These are phyloP conservation scores for Ascochyta koolunga DNA, from an alignment of 2,329 filamentous ascomycete genomes.

Conservation along the genomic window DNA sequence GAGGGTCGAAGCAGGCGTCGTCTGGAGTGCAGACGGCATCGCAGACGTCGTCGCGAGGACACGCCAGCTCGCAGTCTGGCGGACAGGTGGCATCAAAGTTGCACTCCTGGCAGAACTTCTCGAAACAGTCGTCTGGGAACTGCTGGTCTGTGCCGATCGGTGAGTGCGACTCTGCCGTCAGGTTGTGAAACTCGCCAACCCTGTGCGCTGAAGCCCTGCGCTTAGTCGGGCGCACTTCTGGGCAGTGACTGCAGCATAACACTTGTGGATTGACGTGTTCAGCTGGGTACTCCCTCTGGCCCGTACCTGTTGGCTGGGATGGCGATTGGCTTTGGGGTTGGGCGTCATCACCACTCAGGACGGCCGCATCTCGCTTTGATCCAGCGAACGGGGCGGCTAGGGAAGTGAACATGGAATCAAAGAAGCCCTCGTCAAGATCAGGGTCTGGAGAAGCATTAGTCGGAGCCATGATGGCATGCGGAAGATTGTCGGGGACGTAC, in stretches of 20 bases:
- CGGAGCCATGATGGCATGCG: conserved; percentile 28
- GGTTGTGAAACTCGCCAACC: conserved; percentile 40
- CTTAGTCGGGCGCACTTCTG: conserved; percentile 39
- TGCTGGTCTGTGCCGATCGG: conserved; percentile 34
- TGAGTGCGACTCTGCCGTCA: conserved; percentile 21
- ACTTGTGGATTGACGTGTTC: conserved; percentile 35
- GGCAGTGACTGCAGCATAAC: conserved; percentile 39
- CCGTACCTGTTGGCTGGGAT: conserved; percentile 18
- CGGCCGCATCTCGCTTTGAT: conserved; percentile 40
- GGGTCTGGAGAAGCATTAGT: conserved; percentile 36
- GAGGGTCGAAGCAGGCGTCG: conserved; percentile 47
- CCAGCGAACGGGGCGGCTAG: conserved; percentile 34
- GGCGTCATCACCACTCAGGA: conserved; percentile 26
- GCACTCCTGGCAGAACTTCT: conserved; percentile 46
- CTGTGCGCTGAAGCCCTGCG: conserved; percentile 40
- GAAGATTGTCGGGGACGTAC: conserved; percentile 18
- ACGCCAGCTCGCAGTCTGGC: conserved; percentile 30
- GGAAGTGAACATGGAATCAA: conserved; percentile 38
- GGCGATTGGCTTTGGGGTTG: conserved; percentile 19
- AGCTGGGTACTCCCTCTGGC: conserved; percentile 27
- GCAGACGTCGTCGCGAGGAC: conserved; percentile 39
- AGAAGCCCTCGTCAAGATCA: conserved; percentile 36
- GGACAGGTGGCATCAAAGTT: conserved; percentile 37
- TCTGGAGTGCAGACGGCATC: conserved; percentile 36
- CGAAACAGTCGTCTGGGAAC: conserved; percentile 44